Evolutionary conservation across 805 yeast genomes (phyloP).

Genomic region (Myxozyma neotropica): DNA sequence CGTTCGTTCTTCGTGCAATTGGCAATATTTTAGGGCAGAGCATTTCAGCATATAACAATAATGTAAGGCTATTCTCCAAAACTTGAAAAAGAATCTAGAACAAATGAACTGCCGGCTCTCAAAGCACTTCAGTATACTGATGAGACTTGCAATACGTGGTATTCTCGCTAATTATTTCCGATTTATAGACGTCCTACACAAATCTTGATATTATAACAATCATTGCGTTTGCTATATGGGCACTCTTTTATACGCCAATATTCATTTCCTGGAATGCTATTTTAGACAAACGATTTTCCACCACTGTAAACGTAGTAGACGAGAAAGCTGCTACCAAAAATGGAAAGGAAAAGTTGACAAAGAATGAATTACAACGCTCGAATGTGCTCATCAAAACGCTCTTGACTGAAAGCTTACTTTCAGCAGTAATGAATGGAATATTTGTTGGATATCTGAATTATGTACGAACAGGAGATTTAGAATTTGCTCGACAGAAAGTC

Average conservation of each 20-base stretch:
- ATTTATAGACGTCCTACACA: not conserved
- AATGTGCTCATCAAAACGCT: slow-evolving; percentile 18
- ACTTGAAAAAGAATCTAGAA: not conserved
- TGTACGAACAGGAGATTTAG: slow-evolving; percentile 4
- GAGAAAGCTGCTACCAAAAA: not conserved
- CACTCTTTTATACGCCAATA: slow-evolving; percentile 17
- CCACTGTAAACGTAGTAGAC: not conserved
- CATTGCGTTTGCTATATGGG: slow-evolving; percentile 18
- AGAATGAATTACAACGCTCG: slow-evolving; percentile 2
- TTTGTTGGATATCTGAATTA: slow-evolving; percentile 12
- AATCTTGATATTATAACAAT: slow-evolving; percentile 1
- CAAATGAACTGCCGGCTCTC: no score
- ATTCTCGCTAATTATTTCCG: not conserved
- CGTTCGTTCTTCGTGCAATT: slow-evolving; percentile 13
- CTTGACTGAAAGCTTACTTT: slow-evolving; percentile 16
- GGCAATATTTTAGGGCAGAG: slow-evolving; percentile 17
- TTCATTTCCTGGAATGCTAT: slow-evolving; percentile 14
- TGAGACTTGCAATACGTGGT: no score
- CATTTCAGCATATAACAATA: slow-evolving; percentile 2
- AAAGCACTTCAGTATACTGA: no score
- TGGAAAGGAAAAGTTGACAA: not conserved
- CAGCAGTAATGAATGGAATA: slow-evolving; percentile 20
- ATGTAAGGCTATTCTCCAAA: not conserved
- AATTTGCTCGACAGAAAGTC: slow-evolving; percentile 6
- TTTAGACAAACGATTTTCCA: slow-evolving; percentile 13